A percentile compares a stretch with the other conserved stretches of the same genome.
These are phyloP conservation scores for Fusarium liriodendri DNA, from an alignment of 2,329 filamentous ascomycete genomes.

Conservation along the genomic window DNA sequence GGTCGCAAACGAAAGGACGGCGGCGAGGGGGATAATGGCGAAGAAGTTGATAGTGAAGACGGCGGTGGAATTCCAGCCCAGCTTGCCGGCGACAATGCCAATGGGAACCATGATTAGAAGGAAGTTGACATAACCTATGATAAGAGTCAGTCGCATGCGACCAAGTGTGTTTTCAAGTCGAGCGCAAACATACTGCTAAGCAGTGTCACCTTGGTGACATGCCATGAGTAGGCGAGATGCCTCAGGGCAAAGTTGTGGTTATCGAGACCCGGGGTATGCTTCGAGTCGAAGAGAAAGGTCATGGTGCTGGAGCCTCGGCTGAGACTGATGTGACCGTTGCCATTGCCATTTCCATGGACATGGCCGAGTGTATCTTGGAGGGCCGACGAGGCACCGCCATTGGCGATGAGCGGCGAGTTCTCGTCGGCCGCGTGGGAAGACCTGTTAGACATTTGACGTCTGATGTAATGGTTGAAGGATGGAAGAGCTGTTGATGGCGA, in stretches of 20 bases:
- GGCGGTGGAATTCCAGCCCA: constrained; percentile 72
- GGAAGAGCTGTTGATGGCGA: constrained; percentile 40
- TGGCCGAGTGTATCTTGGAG: constrained; percentile 26
- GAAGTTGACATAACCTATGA: constrained; percentile 71
- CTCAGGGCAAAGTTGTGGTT: constrained; percentile 59
- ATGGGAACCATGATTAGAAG: constrained; percentile 79
- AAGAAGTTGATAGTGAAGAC: constrained; percentile 85
- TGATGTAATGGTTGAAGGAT: constrained; percentile 38
- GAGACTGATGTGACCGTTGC: constrained; percentile 39
- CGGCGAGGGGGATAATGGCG: constrained; percentile 81
- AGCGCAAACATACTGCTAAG: constrained; percentile 64
- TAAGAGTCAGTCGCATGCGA: constrained; percentile 12
- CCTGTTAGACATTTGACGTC: constrained; percentile 50
- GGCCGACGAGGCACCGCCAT: constrained; percentile 47
- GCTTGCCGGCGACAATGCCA: constrained; percentile 74
- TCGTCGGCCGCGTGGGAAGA: constrained; percentile 47
- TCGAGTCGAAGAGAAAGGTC: constrained; percentile 61
- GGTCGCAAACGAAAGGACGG: constrained; percentile 80
- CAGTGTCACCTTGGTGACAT: constrained; percentile 67
- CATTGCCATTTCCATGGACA: constrained; percentile 17
- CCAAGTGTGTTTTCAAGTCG: not conserved
- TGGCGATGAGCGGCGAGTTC: constrained; percentile 55
- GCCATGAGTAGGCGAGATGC: constrained; percentile 62
- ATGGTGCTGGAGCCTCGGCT: constrained; percentile 38
- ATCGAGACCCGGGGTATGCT: constrained; percentile 63